A percentile compares a stretch with the other conserved stretches of the same genome.
phyloP scores from a whole-genome alignment of 768 basidiomycete genomes.

The Calocybe gangraenosa region DNA sequence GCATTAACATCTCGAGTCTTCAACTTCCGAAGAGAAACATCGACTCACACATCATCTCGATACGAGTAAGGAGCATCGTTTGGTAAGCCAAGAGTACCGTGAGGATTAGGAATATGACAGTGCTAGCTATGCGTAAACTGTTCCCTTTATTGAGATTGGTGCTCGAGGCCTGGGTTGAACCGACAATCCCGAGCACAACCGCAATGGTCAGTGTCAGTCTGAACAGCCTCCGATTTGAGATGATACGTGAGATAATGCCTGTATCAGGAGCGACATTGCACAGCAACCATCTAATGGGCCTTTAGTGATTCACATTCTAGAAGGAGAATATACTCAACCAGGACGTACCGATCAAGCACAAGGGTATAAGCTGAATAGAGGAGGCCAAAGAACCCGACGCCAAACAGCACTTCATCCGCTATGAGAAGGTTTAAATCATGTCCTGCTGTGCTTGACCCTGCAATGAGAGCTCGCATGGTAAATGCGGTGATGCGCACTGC shows the following conservation, averaged over 20 bases:
- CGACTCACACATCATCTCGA: slow-evolving; percentile 19
- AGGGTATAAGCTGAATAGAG: slow-evolving; percentile 38
- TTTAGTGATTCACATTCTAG: too few species aligned
- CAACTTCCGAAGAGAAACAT: too few species aligned
- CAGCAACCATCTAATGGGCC: slow-evolving; percentile 18
- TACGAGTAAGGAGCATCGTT: slow-evolving; percentile 18
- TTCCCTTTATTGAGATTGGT: slow-evolving; percentile 17
- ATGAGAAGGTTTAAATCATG: slow-evolving; percentile 30
- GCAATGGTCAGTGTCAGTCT: slow-evolving; percentile 23
- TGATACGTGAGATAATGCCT: slow-evolving; percentile 18
- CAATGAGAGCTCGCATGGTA: slow-evolving; percentile 32
- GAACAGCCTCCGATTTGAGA: slow-evolving; percentile 28
- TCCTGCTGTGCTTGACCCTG: slow-evolving; percentile 25
- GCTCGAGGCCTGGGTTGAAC: slow-evolving; percentile 15
- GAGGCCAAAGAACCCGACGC: slow-evolving; percentile 40
- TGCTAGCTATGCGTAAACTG: slow-evolving; percentile 28
- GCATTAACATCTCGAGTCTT: too few species aligned
- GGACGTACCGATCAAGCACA: slow-evolving; percentile 35
- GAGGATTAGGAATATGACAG: slow-evolving; percentile 32
- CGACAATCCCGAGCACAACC: slow-evolving; percentile 32
- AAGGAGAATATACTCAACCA: too few species aligned
- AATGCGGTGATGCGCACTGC: slow-evolving; percentile 39
- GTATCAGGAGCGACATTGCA: slow-evolving; percentile 7
- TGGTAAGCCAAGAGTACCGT: slow-evolving; percentile 29
- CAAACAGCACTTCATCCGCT: slow-evolving; percentile 33